These are phyloP conservation scores for Phytophthora fragariaefolia DNA, from an alignment of 352 stramenopile genomes.

Conservation along the genomic window DNA sequence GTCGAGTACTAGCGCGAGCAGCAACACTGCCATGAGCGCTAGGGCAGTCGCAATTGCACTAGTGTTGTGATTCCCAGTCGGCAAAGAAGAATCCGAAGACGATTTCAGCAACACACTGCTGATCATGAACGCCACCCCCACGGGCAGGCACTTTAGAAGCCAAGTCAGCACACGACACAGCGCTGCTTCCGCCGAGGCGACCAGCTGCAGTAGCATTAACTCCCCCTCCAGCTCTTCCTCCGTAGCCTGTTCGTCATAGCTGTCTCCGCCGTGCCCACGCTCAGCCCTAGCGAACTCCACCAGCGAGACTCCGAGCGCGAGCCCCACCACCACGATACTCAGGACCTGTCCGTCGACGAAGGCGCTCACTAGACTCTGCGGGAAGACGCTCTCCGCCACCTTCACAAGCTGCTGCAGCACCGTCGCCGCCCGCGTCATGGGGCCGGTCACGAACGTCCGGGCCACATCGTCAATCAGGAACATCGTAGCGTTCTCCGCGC, in stretches of 20 bases:
- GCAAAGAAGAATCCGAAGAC: neutral
- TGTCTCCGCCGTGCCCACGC: neutral
- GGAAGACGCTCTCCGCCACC: constrained; percentile 44
- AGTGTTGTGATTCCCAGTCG: no score
- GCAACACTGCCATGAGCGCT: constrained; percentile 49
- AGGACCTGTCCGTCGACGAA: constrained; percentile 47
- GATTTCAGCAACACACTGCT: constrained; percentile 44
- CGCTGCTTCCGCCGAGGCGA: constrained; percentile 51
- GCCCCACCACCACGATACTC: constrained; percentile 43
- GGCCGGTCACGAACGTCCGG: constrained; percentile 29
- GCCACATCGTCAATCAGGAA: constrained; percentile 64
- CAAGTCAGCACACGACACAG: constrained; percentile 47
- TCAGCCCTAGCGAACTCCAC: constrained; percentile 23
- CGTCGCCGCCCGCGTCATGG: constrained; percentile 18
- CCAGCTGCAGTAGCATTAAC: constrained; percentile 54
- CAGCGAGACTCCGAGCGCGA: constrained; percentile 42
- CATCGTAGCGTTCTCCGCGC: constrained; percentile 45
- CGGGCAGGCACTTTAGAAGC: constrained; percentile 46
- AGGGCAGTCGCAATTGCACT: constrained; percentile 39
- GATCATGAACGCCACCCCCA: constrained; percentile 55
- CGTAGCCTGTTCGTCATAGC: neutral
- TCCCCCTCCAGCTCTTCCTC: constrained; percentile 17
- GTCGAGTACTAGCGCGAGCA: constrained; percentile 54
- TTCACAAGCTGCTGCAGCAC: constrained; percentile 39
- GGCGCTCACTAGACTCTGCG: constrained; percentile 29